Base-by-base conservation (phyloP, 495 filamentous ascomycete genomes). In the Penicillium longicatenatum region DNA sequence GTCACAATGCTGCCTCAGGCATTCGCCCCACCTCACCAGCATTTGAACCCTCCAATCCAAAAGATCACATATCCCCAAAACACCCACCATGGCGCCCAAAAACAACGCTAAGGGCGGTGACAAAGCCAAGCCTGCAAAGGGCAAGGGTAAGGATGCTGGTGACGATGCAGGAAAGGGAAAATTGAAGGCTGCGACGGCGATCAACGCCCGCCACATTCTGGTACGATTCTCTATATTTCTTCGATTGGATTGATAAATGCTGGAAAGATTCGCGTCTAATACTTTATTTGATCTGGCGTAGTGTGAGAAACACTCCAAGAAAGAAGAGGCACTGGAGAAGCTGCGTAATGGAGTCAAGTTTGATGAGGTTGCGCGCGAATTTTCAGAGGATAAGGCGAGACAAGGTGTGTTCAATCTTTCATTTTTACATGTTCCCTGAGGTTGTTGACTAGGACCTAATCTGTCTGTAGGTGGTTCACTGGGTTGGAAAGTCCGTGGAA, bases 161-260 rank as follows among this genome's bases (percentile, higher is more conserved):
- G 80, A 77, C 33, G 74, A 74, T 33, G 69, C 47, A 19, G 52
- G 17, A 1, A 58, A 73, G 26, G 68, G 61, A 10, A 55, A 55
- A 48, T 33, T 88, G 62, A 96, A 94, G 70, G 82, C 88, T 6
- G 90, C 89, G 1, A 88, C 84, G 59, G 82, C 82, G 42, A 90
- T 97, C 65, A 92, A 95, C 63, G 90, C 93, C 41, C 81, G 93
- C 19, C 93, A 97, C 73, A 95, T 97, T 63, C 78, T 97, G 61
- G 88, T 90, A 75, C 45, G 83, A 71, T 45, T 45, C n/a, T 7
- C 37, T 16, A 12, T 17, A 6, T 2, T 41, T 16, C 9, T 41
- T 16, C 37, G 17, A 6, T 26, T 26, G 26, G 37, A 17, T n/a
- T 16, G 37, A 41, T 45, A 20, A 8, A 20, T 19, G 6, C n/a